Evolutionary conservation across 2,329 filamentous ascomycete genomes (phyloP).

Genomic region (Nigrograna mackinnonii): DNA sequence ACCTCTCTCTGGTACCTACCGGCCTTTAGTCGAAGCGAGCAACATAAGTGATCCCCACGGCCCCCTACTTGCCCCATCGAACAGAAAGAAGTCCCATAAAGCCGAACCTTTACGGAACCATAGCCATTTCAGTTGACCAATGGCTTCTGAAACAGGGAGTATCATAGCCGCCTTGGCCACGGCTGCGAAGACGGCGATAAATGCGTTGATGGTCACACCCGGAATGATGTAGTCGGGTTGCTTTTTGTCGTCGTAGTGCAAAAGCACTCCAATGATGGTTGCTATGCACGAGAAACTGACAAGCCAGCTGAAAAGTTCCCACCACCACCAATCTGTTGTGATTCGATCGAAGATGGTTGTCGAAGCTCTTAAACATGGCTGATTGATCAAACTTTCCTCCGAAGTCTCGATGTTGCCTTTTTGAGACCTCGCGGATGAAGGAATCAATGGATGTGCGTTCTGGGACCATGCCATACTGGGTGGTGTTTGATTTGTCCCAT

Average conservation of each 20-base stretch:
- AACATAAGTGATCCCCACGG: conserved; percentile 22
- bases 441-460: too few species aligned
- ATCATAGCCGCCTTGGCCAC: conserved; percentile 22
- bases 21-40: conserved; percentile 13
- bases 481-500: too few species aligned
- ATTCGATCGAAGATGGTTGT: background rate
- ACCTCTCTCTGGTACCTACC: too few species aligned
- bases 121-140: conserved; percentile 27
- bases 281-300: background rate
- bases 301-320: background rate
- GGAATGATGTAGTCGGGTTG: conserved; percentile 1
- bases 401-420: background rate
- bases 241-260: background rate
- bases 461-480: too few species aligned
- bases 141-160: conserved; percentile 20
- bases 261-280: background rate
- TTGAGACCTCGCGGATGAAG: too few species aligned
- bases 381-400: conserved; percentile 19
- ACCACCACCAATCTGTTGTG: conserved; percentile 1
- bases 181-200: conserved; percentile 19
- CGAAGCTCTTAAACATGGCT: too few species aligned
- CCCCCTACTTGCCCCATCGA: conserved; percentile 19
- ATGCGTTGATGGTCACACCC: conserved; percentile 3
- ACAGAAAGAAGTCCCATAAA: conserved; percentile 16
- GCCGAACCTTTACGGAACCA: conserved; percentile 16